A percentile compares a stretch with the other conserved stretches of the same genome.
Conservation (phyloP, 352 stramenopile species). For the Plasmopara halstedii region DNA sequence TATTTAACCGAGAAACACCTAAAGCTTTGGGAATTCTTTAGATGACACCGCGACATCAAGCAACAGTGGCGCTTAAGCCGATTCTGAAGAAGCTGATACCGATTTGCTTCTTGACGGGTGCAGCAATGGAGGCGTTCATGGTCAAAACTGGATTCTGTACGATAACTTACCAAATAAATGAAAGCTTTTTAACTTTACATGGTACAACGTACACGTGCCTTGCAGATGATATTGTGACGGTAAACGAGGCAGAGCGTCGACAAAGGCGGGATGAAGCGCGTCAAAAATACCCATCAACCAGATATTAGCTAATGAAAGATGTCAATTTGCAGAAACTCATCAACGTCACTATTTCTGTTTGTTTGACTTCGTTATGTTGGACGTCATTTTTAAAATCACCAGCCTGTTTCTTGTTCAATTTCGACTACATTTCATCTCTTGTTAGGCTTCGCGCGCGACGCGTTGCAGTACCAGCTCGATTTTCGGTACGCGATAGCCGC, state of each 20-base stretch:
- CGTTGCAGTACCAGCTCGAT: slow-evolving; percentile 60
- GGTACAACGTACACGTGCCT: slow-evolving; percentile 3
- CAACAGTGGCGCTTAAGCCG: slow-evolving; percentile 47
- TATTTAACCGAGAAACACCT: no score
- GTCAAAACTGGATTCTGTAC: slow-evolving; percentile 86
- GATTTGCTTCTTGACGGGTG: slow-evolving; percentile 77
- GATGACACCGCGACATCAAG: background rate
- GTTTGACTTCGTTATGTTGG: slow-evolving; percentile 5
- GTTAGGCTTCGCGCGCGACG: slow-evolving; percentile 24
- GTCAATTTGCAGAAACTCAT: slow-evolving; percentile 15
- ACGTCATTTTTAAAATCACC: no score
- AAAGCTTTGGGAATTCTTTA: no score
- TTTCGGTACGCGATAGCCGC: slow-evolving; percentile 59
- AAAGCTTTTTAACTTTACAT: no score
- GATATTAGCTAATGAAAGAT: slow-evolving; percentile 9
- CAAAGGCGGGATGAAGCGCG: slow-evolving; percentile 52
- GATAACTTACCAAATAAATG: no score
- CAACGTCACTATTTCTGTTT: slow-evolving; percentile 18
- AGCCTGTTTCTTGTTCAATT: background rate
- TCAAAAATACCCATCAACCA: slow-evolving; percentile 31
- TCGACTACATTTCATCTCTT: background rate
- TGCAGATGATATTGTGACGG: slow-evolving; percentile 77
- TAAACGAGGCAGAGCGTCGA: slow-evolving; percentile 66
- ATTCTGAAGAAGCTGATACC: slow-evolving; percentile 81
- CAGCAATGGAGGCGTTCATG: slow-evolving; percentile 84